These are phyloP conservation scores for Heterobasidion annosum DNA, from an alignment of 1,284 basidiomycete species.

Conservation along the genomic window DNA sequence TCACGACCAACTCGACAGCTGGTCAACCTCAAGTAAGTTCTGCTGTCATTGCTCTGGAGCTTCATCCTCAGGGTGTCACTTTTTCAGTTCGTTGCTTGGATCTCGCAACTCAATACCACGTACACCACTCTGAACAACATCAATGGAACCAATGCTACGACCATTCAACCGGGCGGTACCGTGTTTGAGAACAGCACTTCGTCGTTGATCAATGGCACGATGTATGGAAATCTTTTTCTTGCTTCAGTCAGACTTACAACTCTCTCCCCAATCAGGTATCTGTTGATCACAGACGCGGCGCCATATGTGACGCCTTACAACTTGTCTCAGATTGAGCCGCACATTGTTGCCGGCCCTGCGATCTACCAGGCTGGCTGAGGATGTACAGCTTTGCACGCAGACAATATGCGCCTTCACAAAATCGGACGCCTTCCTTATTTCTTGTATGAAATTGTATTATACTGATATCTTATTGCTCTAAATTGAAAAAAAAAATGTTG, in stretches of 20 bases:
- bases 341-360: slow-evolving; percentile 52
- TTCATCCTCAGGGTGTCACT: not conserved
- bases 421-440: no score
- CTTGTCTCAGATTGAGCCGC: slow-evolving; percentile 39
- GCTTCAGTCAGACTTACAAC: not conserved
- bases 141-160: slow-evolving; percentile 32
- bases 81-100: slow-evolving; percentile 36
- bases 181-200: slow-evolving; percentile 29
- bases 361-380: slow-evolving; percentile 37
- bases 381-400: no score
- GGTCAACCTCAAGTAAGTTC: slow-evolving; percentile 29
- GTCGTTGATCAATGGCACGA: slow-evolving; percentile 38
- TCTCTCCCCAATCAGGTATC: slow-evolving; percentile 28
- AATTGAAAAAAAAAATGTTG: no score
- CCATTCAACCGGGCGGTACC: slow-evolving; percentile 37
- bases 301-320: slow-evolving; percentile 54
- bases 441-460: no score
- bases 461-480: no score
- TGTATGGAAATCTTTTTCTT: slow-evolving; percentile 19
- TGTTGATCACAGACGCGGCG: slow-evolving; percentile 43
- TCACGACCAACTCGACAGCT: slow-evolving; percentile 40
- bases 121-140: slow-evolving; percentile 42
- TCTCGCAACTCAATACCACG: slow-evolving; percentile 57
- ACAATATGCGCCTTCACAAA: no score
- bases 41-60: slow-evolving; percentile 11